Evolutionary conservation across 371 early-diverging fungal genomes (phyloP), one percentile per base, ranked within the genome.

Genomic region (Mortierella polycephala): DNA sequence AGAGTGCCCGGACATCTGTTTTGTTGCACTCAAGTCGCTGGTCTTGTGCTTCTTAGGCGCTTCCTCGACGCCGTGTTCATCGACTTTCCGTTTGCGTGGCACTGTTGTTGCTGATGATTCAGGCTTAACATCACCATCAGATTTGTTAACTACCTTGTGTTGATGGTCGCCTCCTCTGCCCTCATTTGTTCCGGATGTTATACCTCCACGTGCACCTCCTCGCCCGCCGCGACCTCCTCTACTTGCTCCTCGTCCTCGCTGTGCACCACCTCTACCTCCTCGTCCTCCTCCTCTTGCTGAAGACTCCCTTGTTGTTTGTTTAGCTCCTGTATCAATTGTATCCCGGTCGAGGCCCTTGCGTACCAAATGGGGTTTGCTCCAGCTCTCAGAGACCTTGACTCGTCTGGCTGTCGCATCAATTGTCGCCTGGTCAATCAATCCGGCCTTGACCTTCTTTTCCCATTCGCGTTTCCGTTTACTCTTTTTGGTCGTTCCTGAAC

Each of bases 401-500:
- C 57, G 64, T 40, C 79, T 62, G 16, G 79, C 59, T 12, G 79
- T 79, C 1, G 66, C 60, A 7, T 55, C 42, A 7, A 66, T 52
- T 0, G 69, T 59, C 5, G 73, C 62, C 14, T 57, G 60, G 56
- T 63, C 64, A 14, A 73, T 73, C 20, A 64, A n/a, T 1, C 79
- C 79, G 0, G 64, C 65, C 44, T 79, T 72, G 47, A 69, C n/a
- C 42, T 69, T 79, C 54, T 79, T 79, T 41, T 72, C 79, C 64
- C 64, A 79, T 16, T 79, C 79, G 16, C 79, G 79, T 66, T 79
- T 72, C 63, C 62, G 60, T 21, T 65, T 72, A 54, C 73, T 72
- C 55, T 72, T 72, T 58, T 69, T 79, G 20, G 46, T 42, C 14
- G 50, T 61, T 40, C 40, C 40, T 4, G 51, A 18, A 2, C 47